Conservation (phyloP, 1,284 basidiomycete species). For the Rhodotorula sp. region DNA sequence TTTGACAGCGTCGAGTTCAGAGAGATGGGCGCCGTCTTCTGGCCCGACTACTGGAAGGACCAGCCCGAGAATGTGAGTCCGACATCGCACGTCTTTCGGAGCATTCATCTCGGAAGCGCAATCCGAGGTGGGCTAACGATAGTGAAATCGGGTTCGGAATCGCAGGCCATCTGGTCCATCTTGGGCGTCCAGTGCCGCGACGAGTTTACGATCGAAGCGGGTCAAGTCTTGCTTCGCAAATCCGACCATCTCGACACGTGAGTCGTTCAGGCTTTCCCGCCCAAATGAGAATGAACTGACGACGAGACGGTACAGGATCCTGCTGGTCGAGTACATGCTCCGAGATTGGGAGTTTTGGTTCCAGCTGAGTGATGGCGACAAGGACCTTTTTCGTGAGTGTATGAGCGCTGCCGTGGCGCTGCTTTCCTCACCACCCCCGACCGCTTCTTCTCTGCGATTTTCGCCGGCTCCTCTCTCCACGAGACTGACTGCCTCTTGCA, state of each 20-base stretch:
- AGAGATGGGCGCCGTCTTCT: constrained; percentile 49
- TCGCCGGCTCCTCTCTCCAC: too few species aligned
- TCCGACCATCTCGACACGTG: constrained; percentile 52
- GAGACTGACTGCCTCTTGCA: too few species aligned
- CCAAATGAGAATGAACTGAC: neutral
- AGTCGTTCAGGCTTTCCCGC: neutral
- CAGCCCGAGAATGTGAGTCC: constrained; percentile 44
- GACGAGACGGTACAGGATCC: constrained; percentile 34
- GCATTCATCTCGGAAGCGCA: neutral
- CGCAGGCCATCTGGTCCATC: constrained; percentile 55
- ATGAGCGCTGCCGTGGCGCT: too few species aligned
- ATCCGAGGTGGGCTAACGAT: too few species aligned
- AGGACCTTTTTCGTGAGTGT: constrained; percentile 52
- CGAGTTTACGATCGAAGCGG: constrained; percentile 55
- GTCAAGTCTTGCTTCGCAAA: constrained; percentile 56
- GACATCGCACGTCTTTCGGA: neutral
- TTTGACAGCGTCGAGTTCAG: constrained; percentile 52
- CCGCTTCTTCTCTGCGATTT: too few species aligned
- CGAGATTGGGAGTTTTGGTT: constrained; percentile 53
- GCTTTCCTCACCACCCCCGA: too few species aligned
- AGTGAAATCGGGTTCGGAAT: too few species aligned
- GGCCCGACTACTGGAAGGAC: constrained; percentile 49
- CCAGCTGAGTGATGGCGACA: constrained; percentile 55
- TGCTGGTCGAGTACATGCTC: constrained; percentile 53
- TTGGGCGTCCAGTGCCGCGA: constrained; percentile 55